Evolutionary conservation across 306 rosid species (phyloP).

Genomic region (Bauhinia variegata): DNA sequence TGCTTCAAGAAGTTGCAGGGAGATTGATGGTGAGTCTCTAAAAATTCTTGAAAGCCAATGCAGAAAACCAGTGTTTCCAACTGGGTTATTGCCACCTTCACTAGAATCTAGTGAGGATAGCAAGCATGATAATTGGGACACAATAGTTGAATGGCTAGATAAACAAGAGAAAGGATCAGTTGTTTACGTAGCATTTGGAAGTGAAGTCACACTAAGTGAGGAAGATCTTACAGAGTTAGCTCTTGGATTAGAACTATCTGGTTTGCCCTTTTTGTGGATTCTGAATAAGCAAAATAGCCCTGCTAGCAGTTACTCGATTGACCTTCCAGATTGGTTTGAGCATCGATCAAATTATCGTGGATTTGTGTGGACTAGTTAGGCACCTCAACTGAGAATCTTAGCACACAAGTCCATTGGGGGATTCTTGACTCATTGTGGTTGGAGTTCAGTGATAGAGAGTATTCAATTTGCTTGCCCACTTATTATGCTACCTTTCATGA

Average conservation of each 20-base stretch:
- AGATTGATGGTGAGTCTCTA: constrained; percentile 39
- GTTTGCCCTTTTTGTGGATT: constrained; percentile 38
- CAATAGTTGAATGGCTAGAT: constrained; percentile 41
- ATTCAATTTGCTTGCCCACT: constrained; percentile 28
- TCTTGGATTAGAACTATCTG: constrained; percentile 38
- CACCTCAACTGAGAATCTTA: constrained; percentile 39
- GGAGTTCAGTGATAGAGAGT: constrained; percentile 39
- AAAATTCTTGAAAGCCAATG: not conserved
- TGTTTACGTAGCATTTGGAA: constrained; percentile 42
- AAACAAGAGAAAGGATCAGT: constrained; percentile 29
- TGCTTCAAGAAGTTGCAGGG: constrained; percentile 37
- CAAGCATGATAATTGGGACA: constrained; percentile 27
- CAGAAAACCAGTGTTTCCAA: constrained; percentile 39
- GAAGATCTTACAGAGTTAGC: constrained; percentile 37
- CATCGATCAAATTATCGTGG: constrained; percentile 10
- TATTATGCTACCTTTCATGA: constrained; percentile 30
- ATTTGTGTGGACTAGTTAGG: constrained; percentile 32
- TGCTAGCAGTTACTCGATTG: not conserved
- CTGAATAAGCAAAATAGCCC: not conserved
- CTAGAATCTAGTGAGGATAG: not conserved
- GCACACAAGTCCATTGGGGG: constrained; percentile 39
- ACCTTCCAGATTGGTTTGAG: constrained; percentile 27
- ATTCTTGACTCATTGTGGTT: constrained; percentile 42
- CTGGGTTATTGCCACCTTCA: constrained; percentile 39
- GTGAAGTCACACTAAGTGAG: constrained; percentile 32